Evolutionary conservation across 352 stramenopile genomes (phyloP), one percentile per base, ranked within the genome.

Genomic region (Globisporangium sylvaticum): DNA sequence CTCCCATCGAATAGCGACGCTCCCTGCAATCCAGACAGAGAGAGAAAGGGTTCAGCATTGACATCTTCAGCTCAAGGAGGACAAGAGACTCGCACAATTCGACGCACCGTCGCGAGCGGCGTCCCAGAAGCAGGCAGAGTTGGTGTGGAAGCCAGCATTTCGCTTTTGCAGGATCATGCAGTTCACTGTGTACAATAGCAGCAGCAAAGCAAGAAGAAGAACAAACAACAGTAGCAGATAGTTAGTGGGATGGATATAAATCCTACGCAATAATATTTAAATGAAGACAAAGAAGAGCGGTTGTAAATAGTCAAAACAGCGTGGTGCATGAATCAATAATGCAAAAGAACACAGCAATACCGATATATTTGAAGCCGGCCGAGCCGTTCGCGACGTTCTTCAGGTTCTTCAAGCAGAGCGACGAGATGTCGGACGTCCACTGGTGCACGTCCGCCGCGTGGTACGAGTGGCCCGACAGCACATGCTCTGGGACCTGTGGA

Each of bases 351-450:
- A 58, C 5, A 53, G 37, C 3, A 62, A 44, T 59, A 95, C 87
- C 87, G 24, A 96, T 91, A 70, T 93, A 95, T 68, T 96, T 96
- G 81, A 96, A 96, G 56, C 88, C 88, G 14, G 87, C 88, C 1
- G 86, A 90, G 62, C 88, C 86, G 59, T 92, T 91, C 32, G 87
- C 87, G 52, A 96, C 84, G 59, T 75, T 71, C 70, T 95, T 94
- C 68, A 96, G 85, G 62, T 86, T 77, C 68, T 96, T 94, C 22
- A 96, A 71, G 60, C 85, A 95, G 62, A 83, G 75, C 32, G 80
- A 77, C 64, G 88, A 91, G 66, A 95, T 92, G 57, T 92, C 82
- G 3, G 72, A 72, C 32, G 85, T 89, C 88, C 88, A 96, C 56
- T 79, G 70, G 60, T 94, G 84, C 52, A 94, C 88, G 58, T 96